A percentile compares a stretch with the other conserved stretches of the same genome.
Conservation (phyloP, 768 basidiomycete genomes). For the Suillus subalutaceus region DNA sequence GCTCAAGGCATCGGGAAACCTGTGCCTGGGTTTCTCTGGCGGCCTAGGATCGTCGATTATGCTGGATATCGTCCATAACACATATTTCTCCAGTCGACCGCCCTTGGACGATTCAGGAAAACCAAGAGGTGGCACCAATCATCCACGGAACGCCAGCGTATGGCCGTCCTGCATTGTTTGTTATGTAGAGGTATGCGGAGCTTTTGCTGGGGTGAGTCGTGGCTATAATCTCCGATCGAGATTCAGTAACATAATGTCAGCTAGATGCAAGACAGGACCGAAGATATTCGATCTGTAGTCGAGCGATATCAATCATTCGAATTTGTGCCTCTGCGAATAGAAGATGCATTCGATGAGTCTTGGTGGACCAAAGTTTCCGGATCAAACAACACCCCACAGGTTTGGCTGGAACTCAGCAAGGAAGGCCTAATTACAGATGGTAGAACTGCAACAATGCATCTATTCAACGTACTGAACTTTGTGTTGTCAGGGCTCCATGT, state of each 20-base stretch:
- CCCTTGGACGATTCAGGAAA: constrained; percentile 33
- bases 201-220: constrained; percentile 59
- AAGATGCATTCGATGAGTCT: constrained; percentile 69
- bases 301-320: constrained; percentile 52
- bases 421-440: constrained; percentile 50
- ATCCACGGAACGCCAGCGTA: constrained; percentile 62
- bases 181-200: constrained; percentile 70
- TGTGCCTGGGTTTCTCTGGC: constrained; percentile 76
- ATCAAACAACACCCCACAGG: constrained; percentile 20
- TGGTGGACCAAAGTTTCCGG: constrained; percentile 66
- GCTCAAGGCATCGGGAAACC: constrained; percentile 67
- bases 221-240: not conserved
- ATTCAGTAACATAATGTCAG: constrained; percentile 16
- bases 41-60: constrained; percentile 76
- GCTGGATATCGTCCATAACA: constrained; percentile 64
- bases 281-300: constrained; percentile 51
- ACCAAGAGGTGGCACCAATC: constrained; percentile 58
- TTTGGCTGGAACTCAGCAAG: constrained; percentile 52
- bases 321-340: constrained; percentile 65
- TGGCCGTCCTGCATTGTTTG: constrained; percentile 68
- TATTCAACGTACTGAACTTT: not conserved
- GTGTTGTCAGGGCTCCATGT: constrained; percentile 27
- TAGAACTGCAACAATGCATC: constrained; percentile 9
- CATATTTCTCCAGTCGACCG: constrained; percentile 48
- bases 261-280: constrained; percentile 58